Conservation (phyloP, 2,329 filamentous ascomycete species). For the Neofusicoccum kwambonambiense region DNA sequence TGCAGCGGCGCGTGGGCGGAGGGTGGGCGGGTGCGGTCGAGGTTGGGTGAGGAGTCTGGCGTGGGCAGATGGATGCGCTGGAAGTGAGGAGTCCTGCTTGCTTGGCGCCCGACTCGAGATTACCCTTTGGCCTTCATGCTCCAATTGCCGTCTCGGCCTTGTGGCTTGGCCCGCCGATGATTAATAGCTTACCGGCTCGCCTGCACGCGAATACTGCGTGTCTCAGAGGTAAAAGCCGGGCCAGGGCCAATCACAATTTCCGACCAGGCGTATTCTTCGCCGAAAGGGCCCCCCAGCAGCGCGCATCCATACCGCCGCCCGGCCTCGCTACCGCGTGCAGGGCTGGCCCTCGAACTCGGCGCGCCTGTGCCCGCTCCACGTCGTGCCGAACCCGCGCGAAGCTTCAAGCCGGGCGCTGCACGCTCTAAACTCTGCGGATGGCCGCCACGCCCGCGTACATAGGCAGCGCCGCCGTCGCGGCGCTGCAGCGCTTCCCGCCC, state of each 20-base stretch:
- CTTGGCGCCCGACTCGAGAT: constrained; percentile 19
- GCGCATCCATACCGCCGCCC: not conserved
- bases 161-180: constrained; percentile 17
- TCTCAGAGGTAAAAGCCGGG: not conserved
- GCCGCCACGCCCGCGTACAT: not conserved
- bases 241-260: constrained; percentile 12
- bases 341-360: not conserved
- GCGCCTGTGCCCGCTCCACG: not conserved
- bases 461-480: not conserved
- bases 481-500: not conserved
- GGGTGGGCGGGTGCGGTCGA: constrained; percentile 14
- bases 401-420: not conserved
- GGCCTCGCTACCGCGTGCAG: constrained; percentile 9
- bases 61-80: constrained; percentile 10
- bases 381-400: not conserved
- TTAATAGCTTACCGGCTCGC: constrained; percentile 15
- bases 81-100: constrained; percentile 15
- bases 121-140: constrained; percentile 12
- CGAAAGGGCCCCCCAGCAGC: not conserved
- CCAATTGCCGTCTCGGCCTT: not conserved
- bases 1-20: constrained; percentile 14
- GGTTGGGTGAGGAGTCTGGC: constrained; percentile 5
- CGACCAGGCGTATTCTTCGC: constrained; percentile 4
- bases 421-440: not conserved
- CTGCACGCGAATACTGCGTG: constrained; percentile 11